Percentiles rank a stretch among this genome's conserved stretches.
Evolutionary conservation across 108 stramenopile genomes (phyloP).

Genomic region (Asterionellopsis glacialis): DNA sequence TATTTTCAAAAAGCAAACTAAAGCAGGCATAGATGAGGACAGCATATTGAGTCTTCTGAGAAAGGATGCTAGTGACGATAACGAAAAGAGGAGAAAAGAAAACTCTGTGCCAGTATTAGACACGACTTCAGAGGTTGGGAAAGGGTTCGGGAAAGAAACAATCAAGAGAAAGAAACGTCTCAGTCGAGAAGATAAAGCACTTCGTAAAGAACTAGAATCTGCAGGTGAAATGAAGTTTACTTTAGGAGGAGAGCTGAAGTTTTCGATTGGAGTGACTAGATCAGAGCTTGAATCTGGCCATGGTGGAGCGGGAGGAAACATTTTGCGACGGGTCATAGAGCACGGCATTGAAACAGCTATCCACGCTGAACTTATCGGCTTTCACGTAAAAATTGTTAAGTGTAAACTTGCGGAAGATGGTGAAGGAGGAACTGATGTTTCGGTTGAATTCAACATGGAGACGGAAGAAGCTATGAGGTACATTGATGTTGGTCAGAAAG

Average conservation of each 20-base stretch:
- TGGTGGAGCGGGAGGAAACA: constrained; percentile 19
- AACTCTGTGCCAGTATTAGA: background rate
- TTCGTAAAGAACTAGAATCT: constrained; percentile 17
- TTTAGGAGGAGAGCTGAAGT: constrained; percentile 58
- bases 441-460: constrained; percentile 51
- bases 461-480: constrained; percentile 28
- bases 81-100: background rate
- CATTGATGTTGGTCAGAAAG: constrained; percentile 39
- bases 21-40: background rate
- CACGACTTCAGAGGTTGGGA: background rate
- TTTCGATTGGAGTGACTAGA: constrained; percentile 53
- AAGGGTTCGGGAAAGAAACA: constrained; percentile 36
- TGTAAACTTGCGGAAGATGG: constrained; percentile 48
- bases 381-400: constrained; percentile 49
- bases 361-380: constrained; percentile 35
- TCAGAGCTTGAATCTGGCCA: constrained; percentile 48
- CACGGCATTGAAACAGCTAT: constrained; percentile 45
- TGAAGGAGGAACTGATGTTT: constrained; percentile 49
- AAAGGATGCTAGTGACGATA: background rate
- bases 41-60: background rate
- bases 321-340: constrained; percentile 51
- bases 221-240: constrained; percentile 31
- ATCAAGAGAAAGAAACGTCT: constrained; percentile 9
- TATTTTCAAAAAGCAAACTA: too few species aligned
- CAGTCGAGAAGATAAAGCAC: background rate